A percentile compares a stretch with the other conserved stretches of the same genome.
Conservation (phyloP, 1,139 yeast genomes). For the Magnusiomyces sp. region DNA sequence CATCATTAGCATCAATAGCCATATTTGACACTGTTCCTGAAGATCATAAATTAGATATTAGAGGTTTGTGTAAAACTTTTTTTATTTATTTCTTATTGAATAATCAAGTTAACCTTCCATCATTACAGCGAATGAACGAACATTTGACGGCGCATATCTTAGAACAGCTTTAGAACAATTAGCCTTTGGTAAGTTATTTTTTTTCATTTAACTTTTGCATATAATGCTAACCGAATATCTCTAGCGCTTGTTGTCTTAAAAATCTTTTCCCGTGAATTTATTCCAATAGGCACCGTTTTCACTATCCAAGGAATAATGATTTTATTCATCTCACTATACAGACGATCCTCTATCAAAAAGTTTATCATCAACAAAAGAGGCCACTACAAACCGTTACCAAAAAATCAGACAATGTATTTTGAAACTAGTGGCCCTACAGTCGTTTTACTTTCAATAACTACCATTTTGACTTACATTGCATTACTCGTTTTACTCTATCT, state of each 20-base stretch:
- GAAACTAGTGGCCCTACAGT: slow-evolving; percentile 29
- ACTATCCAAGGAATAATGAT: slow-evolving; percentile 33
- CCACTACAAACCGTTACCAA: too few relatives aligned
- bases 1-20: too few relatives aligned
- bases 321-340: slow-evolving; percentile 27
- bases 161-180: slow-evolving; percentile 36
- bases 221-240: neutral
- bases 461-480: slow-evolving; percentile 24
- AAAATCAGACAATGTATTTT: slow-evolving; percentile 16
- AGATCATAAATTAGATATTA: too few relatives aligned
- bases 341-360: slow-evolving; percentile 11
- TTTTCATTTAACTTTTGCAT: neutral
- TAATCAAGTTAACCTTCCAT: too few relatives aligned
- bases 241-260: slow-evolving; percentile 32
- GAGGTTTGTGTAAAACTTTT: too few relatives aligned
- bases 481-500: slow-evolving; percentile 23
- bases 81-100: too few relatives aligned
- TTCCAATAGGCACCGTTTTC: slow-evolving; percentile 34
- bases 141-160: slow-evolving; percentile 38
- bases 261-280: slow-evolving; percentile 32
- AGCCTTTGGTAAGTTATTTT: too few relatives aligned
- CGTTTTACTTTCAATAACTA: slow-evolving; percentile 23
- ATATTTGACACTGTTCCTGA: too few relatives aligned
- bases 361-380: neutral
- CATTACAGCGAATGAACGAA: slow-evolving; percentile 35